A percentile compares a stretch with the other conserved stretches of the same genome.
These are phyloP conservation scores for Celoporthe dispersa DNA, from an alignment of 2,329 filamentous ascomycete genomes.

Conservation along the genomic window DNA sequence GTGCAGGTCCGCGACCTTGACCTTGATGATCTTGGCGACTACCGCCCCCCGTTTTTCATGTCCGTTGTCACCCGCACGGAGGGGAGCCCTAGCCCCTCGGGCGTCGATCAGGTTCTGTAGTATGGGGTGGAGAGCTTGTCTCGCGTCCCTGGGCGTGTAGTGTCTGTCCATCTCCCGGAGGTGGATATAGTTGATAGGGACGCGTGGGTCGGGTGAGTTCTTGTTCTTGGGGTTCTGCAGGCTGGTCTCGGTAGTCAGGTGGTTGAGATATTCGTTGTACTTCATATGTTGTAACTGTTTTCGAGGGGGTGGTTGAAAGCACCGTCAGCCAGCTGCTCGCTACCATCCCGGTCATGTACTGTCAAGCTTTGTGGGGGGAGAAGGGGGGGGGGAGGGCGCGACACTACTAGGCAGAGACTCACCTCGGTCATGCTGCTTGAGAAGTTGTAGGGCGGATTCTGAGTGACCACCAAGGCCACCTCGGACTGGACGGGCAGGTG, in stretches of 20 bases:
- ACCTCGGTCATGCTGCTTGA: slow-evolving; percentile 91
- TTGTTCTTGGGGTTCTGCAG: slow-evolving; percentile 54
- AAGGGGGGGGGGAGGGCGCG: too few species aligned
- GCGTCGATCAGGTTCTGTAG: slow-evolving; percentile 64
- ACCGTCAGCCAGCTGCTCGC: slow-evolving; percentile 1
- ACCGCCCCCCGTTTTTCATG: slow-evolving; percentile 64
- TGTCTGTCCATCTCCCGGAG: slow-evolving; percentile 83
- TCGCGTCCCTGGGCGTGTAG: slow-evolving; percentile 67
- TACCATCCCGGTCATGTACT: not conserved
- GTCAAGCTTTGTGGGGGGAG: not conserved
- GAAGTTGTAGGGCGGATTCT: slow-evolving; percentile 70
- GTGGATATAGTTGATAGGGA: slow-evolving; percentile 79
- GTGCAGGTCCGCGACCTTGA: slow-evolving; percentile 85
- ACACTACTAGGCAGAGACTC: slow-evolving; percentile 38
- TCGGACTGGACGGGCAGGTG: slow-evolving; percentile 65
- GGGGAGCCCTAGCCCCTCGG: slow-evolving; percentile 46
- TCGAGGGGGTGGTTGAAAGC: not conserved
- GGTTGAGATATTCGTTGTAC: slow-evolving; percentile 86
- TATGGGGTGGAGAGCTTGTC: slow-evolving; percentile 65
- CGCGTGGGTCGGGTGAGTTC: slow-evolving; percentile 49
- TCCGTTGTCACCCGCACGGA: slow-evolving; percentile 77
- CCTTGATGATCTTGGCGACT: slow-evolving; percentile 87
- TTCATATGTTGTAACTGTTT: slow-evolving; percentile 74
- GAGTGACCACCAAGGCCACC: slow-evolving; percentile 60
- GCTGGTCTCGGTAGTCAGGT: slow-evolving; percentile 62